Conservation (phyloP, 2,329 filamentous ascomycete species). For the Pestalotiopsis sp. region DNA sequence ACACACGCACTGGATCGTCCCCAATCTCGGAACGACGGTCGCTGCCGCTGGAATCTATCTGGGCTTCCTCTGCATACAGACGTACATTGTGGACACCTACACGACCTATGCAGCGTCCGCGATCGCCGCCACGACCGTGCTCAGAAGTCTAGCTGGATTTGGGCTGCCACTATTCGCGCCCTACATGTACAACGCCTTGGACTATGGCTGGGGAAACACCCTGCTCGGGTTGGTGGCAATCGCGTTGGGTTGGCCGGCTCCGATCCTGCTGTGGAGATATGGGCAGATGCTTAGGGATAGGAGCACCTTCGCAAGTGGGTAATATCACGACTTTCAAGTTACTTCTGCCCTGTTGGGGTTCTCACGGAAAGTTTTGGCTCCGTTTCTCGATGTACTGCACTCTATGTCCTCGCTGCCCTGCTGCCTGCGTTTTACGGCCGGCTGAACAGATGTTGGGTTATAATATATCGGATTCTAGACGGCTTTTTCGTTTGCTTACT, state of each 20-base stretch:
- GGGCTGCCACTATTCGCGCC: slow-evolving; percentile 53
- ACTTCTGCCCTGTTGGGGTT: too few relatives aligned
- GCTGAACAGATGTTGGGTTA: too few relatives aligned
- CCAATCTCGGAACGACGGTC: slow-evolving; percentile 47
- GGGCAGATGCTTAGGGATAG: slow-evolving; percentile 36
- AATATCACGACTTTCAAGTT: background rate
- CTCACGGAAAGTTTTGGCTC: too few relatives aligned
- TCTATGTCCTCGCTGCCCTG: too few relatives aligned
- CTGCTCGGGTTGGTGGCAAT: slow-evolving; percentile 45
- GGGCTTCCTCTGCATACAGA: slow-evolving; percentile 36
- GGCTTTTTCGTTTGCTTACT: too few relatives aligned
- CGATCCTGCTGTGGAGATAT: slow-evolving; percentile 47
- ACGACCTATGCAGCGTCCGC: background rate
- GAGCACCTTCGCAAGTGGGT: slow-evolving; percentile 18
- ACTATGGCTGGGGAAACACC: slow-evolving; percentile 44
- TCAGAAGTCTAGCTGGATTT: slow-evolving; percentile 47
- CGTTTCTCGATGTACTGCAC: too few relatives aligned
- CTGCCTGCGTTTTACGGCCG: too few relatives aligned
- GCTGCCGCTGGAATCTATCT: slow-evolving; percentile 35
- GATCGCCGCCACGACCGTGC: background rate
- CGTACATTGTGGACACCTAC: slow-evolving; percentile 6
- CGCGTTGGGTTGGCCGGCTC: slow-evolving; percentile 41
- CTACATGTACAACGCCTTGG: slow-evolving; percentile 36
- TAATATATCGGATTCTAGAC: too few relatives aligned
- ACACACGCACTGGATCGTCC: slow-evolving; percentile 52